These are phyloP conservation scores for Lepidium sativum DNA, from an alignment of 345 rosid genomes.

Conservation along the genomic window DNA sequence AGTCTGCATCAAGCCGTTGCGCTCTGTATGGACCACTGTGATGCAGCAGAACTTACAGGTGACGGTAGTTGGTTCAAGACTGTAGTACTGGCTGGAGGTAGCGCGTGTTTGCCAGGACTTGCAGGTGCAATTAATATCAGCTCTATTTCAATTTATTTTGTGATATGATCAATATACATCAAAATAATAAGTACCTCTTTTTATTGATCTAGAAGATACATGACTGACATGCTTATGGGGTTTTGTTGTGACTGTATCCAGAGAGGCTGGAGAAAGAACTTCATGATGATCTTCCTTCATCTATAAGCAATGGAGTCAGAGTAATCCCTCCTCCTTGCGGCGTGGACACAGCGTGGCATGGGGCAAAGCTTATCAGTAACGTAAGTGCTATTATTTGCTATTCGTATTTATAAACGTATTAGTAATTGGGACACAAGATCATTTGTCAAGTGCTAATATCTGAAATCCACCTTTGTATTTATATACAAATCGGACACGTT, in stretches of 20 bases:
- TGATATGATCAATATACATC: neutral
- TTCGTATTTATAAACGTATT: neutral
- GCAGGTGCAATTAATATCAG: conserved; percentile 41
- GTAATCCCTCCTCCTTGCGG: conserved; percentile 67
- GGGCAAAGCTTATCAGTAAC: conserved; percentile 75
- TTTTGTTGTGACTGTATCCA: conserved; percentile 24
- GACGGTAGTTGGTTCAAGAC: conserved; percentile 91
- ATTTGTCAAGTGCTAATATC: neutral
- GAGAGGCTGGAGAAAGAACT: conserved; percentile 85
- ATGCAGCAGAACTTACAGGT: conserved; percentile 49
- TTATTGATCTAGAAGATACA: neutral
- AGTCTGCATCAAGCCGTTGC: conserved; percentile 83
- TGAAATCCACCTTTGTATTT: neutral
- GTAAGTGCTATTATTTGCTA: conserved; percentile 38
- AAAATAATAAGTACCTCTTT: neutral
- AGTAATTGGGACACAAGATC: neutral
- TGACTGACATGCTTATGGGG: neutral
- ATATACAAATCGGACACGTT: neutral
- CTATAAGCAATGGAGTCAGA: conserved; percentile 48
- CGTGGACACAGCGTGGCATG: conserved; percentile 81
- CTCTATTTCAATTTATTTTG: neutral
- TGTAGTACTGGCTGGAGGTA: conserved; percentile 72
- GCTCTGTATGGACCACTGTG: conserved; percentile 93
- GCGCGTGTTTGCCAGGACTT: conserved; percentile 79
- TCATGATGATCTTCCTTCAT: conserved; percentile 42